Conservation (phyloP, 2,329 filamentous ascomycete genomes). For the Exutisphaerella laricina region DNA sequence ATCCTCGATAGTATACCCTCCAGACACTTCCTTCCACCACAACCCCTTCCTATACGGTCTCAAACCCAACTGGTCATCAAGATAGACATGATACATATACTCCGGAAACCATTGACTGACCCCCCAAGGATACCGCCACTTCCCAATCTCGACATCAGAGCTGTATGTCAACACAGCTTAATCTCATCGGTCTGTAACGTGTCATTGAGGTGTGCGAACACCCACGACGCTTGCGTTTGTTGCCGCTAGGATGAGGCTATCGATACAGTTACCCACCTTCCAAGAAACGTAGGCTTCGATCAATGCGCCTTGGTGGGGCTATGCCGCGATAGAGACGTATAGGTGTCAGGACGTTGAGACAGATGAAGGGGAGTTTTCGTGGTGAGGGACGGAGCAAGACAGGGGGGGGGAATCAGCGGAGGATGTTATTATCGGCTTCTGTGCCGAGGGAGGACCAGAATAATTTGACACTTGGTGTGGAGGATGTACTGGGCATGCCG, state of each 20-base stretch:
- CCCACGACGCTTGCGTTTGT: constrained; percentile 12
- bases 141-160: constrained; percentile 10
- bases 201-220: constrained; percentile 12
- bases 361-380: constrained; percentile 11
- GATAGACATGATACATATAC: constrained; percentile 16
- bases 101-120: constrained; percentile 16
- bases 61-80: constrained; percentile 10
- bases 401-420: constrained; percentile 10
- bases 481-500: constrained; percentile 10
- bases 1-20: constrained; percentile 14
- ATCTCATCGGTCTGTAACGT: constrained; percentile 8
- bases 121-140: constrained; percentile 12
- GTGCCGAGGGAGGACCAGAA: constrained; percentile 9
- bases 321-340: constrained; percentile 14
- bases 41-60: constrained; percentile 10
- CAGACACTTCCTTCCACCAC: constrained; percentile 11
- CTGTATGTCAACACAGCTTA: constrained; percentile 9
- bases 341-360: constrained; percentile 8
- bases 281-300: constrained; percentile 11
- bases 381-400: constrained; percentile 5
- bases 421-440: constrained; percentile 10
- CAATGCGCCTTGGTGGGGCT: constrained; percentile 9
- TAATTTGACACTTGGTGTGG: constrained; percentile 4
- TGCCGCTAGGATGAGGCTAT: constrained; percentile 9
- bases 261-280: constrained; percentile 15